phyloP scores from a whole-genome alignment of 768 basidiomycete species.

The Sutorius australiensis region DNA sequence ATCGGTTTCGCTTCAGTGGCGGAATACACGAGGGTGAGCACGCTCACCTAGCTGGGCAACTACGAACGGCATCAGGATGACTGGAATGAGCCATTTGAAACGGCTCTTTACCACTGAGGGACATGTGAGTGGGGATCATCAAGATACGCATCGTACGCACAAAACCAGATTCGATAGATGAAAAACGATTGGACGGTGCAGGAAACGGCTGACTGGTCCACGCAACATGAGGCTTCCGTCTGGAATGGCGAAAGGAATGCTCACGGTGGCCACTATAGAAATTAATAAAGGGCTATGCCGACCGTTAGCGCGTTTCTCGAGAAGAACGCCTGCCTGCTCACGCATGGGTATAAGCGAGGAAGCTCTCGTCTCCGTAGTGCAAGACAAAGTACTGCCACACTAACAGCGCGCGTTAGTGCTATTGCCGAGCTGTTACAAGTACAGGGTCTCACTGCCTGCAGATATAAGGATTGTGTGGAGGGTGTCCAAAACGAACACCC shows the following conservation, averaged over 20 bases:
- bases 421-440: neutral
- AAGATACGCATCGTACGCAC: conserved; percentile 11
- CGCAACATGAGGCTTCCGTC: conserved; percentile 12
- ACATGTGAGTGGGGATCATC: neutral
- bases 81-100: conserved; percentile 18
- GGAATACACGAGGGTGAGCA: neutral
- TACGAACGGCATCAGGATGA: conserved; percentile 17
- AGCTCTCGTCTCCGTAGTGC: conserved; percentile 19
- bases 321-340: conserved; percentile 12
- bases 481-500: conserved; percentile 20
- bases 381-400: conserved; percentile 25
- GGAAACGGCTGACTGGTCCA: conserved; percentile 18
- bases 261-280: conserved; percentile 22
- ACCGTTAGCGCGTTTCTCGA: conserved; percentile 5
- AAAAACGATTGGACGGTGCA: conserved; percentile 23
- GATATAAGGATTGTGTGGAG: conserved; percentile 16
- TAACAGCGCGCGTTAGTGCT: conserved; percentile 3
- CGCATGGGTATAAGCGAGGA: conserved; percentile 15
- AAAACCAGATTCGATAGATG: conserved; percentile 24
- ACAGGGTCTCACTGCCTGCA: conserved; percentile 13
- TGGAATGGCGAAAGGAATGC: neutral
- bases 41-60: conserved; percentile 16
- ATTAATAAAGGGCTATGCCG: conserved; percentile 16
- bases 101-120: conserved; percentile 12
- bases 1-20: conserved; percentile 1